phyloP scores from a whole-genome alignment of 805 yeast genomes.

The Metschnikowia proteae region DNA sequence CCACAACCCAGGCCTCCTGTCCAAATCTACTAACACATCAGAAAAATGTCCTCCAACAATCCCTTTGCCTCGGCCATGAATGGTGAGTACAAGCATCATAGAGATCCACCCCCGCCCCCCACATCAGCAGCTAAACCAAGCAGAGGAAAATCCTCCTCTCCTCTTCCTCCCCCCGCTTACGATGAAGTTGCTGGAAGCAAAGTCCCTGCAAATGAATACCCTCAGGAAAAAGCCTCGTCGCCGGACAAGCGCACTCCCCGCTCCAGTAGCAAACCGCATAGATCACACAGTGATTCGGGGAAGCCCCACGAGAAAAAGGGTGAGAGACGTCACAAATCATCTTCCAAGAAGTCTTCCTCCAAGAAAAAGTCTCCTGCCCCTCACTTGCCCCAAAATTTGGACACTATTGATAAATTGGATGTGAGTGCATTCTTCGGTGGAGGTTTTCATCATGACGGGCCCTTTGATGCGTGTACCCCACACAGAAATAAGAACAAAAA shows the following conservation, averaged over 20 bases:
- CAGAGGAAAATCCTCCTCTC: slow-evolving; percentile 21
- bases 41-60: slow-evolving; percentile 45
- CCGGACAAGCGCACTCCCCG: slow-evolving; percentile 15
- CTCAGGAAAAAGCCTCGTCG: slow-evolving; percentile 45
- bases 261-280: slow-evolving; percentile 16
- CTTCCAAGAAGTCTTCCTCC: slow-evolving; percentile 30
- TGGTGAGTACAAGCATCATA: slow-evolving; percentile 34
- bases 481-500: slow-evolving; percentile 76
- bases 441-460: slow-evolving; percentile 98
- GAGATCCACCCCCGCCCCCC: slow-evolving; percentile 36
- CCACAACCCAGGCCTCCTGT: not conserved
- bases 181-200: slow-evolving; percentile 63
- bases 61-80: slow-evolving; percentile 50
- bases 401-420: slow-evolving; percentile 91
- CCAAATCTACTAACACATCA: slow-evolving; percentile 10
- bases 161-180: slow-evolving; percentile 59
- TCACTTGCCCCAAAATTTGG: slow-evolving; percentile 68
- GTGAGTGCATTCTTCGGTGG: slow-evolving; percentile 93
- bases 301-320: slow-evolving; percentile 14
- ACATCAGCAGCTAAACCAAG: slow-evolving; percentile 6
- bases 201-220: slow-evolving; percentile 42
- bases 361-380: slow-evolving; percentile 41
- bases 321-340: slow-evolving; percentile 15
- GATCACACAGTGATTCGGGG: slow-evolving; percentile 19
- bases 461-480: slow-evolving; percentile 97